A percentile compares a stretch with the other conserved stretches of the same genome.
Conservation (phyloP, 202 grass and related monocot genomes). For the Cymbopogon flexuosus region DNA sequence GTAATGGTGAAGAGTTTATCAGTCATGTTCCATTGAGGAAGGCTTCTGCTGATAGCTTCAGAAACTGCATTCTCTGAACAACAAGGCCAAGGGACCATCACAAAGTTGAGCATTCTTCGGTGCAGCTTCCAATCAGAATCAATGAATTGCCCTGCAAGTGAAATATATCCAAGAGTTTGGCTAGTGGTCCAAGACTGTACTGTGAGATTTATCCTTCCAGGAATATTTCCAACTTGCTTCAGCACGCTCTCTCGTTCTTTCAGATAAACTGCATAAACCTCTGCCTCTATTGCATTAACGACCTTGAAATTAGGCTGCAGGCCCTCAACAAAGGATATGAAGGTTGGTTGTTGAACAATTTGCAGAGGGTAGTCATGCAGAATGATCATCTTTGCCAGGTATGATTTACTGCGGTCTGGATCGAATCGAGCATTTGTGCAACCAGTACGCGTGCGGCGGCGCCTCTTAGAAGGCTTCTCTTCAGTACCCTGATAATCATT, state of each 20-base stretch:
- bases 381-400: conserved; percentile 73
- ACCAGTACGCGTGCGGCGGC: conserved; percentile 30
- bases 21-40: conserved; percentile 57
- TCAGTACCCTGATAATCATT: conserved; percentile 18
- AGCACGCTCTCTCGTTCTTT: conserved; percentile 47
- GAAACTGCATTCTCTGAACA: conserved; percentile 59
- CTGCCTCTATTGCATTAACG: conserved; percentile 42
- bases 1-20: conserved; percentile 63
- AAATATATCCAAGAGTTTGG: conserved; percentile 62
- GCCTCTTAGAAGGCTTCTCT: conserved; percentile 31
- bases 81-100: conserved; percentile 50
- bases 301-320: conserved; percentile 53
- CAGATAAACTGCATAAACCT: conserved; percentile 53
- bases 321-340: conserved; percentile 50
- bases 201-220: conserved; percentile 49
- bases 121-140: conserved; percentile 61
- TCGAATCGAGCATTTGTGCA: conserved; percentile 46
- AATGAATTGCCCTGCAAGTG: conserved; percentile 52
- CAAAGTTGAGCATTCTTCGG: conserved; percentile 59
- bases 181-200: conserved; percentile 50
- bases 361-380: conserved; percentile 58
- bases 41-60: conserved; percentile 49
- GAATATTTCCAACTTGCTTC: conserved; percentile 33
- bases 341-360: conserved; percentile 59
- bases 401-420: conserved; percentile 37